phyloP scores from a whole-genome alignment of 2,329 filamentous ascomycete genomes.

The Talaromyces sp. region DNA sequence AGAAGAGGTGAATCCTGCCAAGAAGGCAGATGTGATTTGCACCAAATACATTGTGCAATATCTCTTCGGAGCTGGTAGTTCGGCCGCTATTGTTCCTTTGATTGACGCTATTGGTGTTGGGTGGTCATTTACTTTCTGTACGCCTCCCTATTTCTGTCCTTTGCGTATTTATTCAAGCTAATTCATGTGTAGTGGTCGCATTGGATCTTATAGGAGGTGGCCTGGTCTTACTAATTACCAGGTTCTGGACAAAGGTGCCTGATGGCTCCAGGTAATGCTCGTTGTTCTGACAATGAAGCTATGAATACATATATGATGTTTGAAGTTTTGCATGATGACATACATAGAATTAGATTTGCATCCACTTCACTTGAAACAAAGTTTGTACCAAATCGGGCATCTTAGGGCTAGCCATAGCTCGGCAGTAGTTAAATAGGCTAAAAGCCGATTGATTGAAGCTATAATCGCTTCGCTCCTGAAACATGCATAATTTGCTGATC shows the following conservation, averaged over 20 bases:
- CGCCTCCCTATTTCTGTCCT: too few relatives aligned
- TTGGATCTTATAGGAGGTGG: background rate
- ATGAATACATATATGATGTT: background rate
- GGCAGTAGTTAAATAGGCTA: background rate
- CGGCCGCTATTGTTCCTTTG: slow-evolving; percentile 68
- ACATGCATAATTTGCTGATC: background rate
- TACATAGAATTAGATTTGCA: background rate
- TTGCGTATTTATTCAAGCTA: too few relatives aligned
- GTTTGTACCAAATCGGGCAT: background rate
- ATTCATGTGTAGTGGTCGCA: background rate
- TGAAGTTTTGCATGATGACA: background rate
- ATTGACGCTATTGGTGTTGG: slow-evolving; percentile 71
- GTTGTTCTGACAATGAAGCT: background rate
- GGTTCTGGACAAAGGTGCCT: background rate
- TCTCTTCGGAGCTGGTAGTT: slow-evolving; percentile 66
- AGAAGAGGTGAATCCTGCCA: slow-evolving; percentile 41
- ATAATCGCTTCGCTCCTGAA: background rate
- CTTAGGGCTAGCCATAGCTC: background rate
- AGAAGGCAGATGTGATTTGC: slow-evolving; percentile 69
- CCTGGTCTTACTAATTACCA: background rate
- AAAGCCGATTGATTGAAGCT: background rate
- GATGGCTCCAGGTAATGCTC: background rate
- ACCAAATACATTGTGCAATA: slow-evolving; percentile 79
- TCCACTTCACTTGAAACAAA: background rate
- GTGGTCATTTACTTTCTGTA: slow-evolving; percentile 72